Base-by-base conservation (phyloP, 1,284 basidiomycete species). In the Ganoderma meredithae region DNA sequence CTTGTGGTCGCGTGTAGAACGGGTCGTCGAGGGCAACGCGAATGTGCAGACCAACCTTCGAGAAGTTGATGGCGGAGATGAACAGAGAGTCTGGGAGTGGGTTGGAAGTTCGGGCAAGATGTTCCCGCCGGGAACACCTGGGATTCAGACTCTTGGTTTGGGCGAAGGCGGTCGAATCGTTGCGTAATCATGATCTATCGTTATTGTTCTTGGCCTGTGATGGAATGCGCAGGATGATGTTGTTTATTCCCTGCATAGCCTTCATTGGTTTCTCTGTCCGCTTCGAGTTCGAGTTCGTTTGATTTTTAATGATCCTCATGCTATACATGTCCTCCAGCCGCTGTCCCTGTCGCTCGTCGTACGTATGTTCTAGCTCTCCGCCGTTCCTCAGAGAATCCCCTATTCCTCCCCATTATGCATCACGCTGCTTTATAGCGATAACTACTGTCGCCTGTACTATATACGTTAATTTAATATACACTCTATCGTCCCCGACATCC, bases 21-120 rank as follows among this genome's bases (percentile, higher is more conserved):
- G 86, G 60, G 83, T 96, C 58, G 95, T 99, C 1, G 97, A 99
- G 81, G 90, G 89, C 65, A 99, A 99, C 81, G 90, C 95, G 22
- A 99, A 99, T 80, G 95, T 99, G 22, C 88, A 95, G 66, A 91
- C 91, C 33, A 93, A 95, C 77, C 85, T 97, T 70, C 93, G 95
- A 78, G 96, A 99, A 81, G 88, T 95, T 59, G 85, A 86, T 70
- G 96, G 95, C 62, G 97, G 93, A n/a, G 93, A 95, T 77, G 93
- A 95, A 81, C 85, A 90, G 79, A 87, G 92, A 69, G 93, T 95
- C 65, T 95, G 93, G 93, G 83, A 90, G 66, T 95, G 93, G 93
- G 88, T 95, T 39, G 93, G 93, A 36, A 81, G 80, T 68, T 76
- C 81, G n/a, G 82, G 83, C 22, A 75, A 75, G 61, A 73, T 72